Evolutionary conservation across 1,284 basidiomycete genomes (phyloP).

Genomic region (Leccinum fallax): DNA sequence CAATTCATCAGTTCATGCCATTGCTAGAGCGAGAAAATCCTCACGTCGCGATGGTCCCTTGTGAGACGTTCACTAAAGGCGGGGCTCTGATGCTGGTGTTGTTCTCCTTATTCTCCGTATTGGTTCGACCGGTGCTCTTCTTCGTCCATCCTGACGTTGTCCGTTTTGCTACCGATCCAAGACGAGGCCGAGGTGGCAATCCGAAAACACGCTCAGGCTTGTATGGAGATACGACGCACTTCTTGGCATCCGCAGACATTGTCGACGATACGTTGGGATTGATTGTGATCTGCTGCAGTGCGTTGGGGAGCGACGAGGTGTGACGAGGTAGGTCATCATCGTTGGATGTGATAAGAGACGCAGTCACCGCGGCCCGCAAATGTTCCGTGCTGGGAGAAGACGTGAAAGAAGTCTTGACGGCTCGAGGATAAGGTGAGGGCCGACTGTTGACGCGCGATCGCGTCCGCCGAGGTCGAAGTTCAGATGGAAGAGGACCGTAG

Average conservation of each 20-base stretch:
- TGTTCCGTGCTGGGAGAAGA: conserved; percentile 47
- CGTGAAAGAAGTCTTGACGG: conserved; percentile 42
- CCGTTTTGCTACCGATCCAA: conserved; percentile 57
- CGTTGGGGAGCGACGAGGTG: conserved; percentile 8
- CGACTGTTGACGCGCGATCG: conserved; percentile 70
- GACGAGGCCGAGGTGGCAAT: conserved; percentile 50
- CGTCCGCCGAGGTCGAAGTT: conserved; percentile 58
- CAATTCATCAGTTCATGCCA: not conserved
- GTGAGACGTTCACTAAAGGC: conserved; percentile 30
- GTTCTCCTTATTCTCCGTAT: conserved; percentile 58
- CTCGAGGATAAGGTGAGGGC: conserved; percentile 69
- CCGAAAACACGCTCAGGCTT: conserved; percentile 43
- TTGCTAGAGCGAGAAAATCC: conserved; percentile 29
- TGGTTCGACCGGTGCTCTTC: conserved; percentile 48
- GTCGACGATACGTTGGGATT: conserved; percentile 26
- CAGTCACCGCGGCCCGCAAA: conserved; percentile 32
- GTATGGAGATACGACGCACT: conserved; percentile 7
- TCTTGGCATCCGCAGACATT: conserved; percentile 8
- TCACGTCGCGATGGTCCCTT: conserved; percentile 55
- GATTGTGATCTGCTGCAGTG: conserved; percentile 27
- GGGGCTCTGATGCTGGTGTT: conserved; percentile 12
- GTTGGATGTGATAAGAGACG: conserved; percentile 24
- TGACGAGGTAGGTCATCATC: conserved; percentile 12
- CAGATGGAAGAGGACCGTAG: conserved; percentile 68
- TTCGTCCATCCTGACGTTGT: conserved; percentile 64